Evolutionary conservation across 352 stramenopile species (phyloP), one percentile per base, ranked within the genome.

Genomic region (Globisporangium orthogonon): DNA sequence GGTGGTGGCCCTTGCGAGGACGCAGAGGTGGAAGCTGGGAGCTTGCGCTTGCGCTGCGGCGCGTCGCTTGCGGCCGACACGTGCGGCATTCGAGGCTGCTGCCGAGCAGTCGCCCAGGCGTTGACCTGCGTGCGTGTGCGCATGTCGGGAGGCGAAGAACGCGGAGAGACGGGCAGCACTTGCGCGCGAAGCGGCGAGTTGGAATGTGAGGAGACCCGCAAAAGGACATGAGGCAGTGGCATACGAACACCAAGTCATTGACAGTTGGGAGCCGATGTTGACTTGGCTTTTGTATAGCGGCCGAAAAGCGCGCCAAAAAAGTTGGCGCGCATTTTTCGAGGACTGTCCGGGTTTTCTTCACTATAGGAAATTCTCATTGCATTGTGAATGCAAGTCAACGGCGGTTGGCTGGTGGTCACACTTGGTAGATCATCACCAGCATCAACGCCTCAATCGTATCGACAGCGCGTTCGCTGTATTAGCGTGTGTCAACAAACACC

Each of bases 81-180:
- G 9, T 37, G 33, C 33, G 10, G 29, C 28, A 15, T 7, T 23
- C 5, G 15, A 1, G n/a, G 33, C 45, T 60, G 51, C 52, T 60
- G 52, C 30, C 11, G 39, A 10, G 31, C 31, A 7, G 51, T 33
- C 15, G 60, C 4, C 49, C 60, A 52, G 37, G 39, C 35, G 48
- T 29, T 52, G 31, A 23, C 37, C 41, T 50, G 56, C 50, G 61
- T 57, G 5, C 56, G 61, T 37, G 57, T 63, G 28, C 52, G 47
- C 61, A 67, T 67, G 9, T 13, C 31, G 44, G 10, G 9, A 15
- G n/a, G 10, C n/a, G 23, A 4, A 3, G 44, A 9, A 15, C n/a
- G 44, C 44, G n/a, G n/a, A 30, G 43, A 30, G 17, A 2, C 11
- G 17, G 13, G 17, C 10, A 6, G 9, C 50, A 6, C 18, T 54